Conservation (phyloP, 257 asterid species). For the Lithospermum erythrorhizon region DNA sequence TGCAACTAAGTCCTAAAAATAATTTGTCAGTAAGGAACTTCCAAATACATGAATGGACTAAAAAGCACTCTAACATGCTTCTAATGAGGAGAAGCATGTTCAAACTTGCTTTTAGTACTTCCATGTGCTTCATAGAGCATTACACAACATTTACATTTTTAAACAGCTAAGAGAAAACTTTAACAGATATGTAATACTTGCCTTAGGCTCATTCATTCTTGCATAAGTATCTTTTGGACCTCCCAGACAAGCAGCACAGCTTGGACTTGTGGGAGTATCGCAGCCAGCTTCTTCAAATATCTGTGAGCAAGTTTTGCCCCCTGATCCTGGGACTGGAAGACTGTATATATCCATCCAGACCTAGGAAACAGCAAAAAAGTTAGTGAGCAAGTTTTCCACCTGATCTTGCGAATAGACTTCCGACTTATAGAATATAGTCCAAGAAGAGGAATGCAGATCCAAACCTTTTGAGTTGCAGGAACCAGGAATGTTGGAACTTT, state of each 20-base stretch:
- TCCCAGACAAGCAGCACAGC: conserved; percentile 94
- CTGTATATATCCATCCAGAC: conserved; percentile 94
- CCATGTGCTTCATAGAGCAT: too few relatives aligned
- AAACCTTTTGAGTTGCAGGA: conserved; percentile 97
- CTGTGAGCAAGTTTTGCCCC: conserved; percentile 93
- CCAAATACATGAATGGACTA: too few relatives aligned
- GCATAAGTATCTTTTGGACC: conserved; percentile 96
- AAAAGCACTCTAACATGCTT: too few relatives aligned
- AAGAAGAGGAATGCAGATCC: background rate
- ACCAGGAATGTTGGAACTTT: conserved; percentile 96
- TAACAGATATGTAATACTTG: conserved; percentile 20
- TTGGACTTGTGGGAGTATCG: conserved; percentile 95
- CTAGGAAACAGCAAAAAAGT: conserved; percentile 22
- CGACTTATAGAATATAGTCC: background rate
- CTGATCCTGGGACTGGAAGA: conserved; percentile 86
- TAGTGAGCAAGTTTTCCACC: background rate
- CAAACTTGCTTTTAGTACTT: too few relatives aligned
- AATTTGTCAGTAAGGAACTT: too few relatives aligned
- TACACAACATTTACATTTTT: too few relatives aligned
- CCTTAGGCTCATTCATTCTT: conserved; percentile 90
- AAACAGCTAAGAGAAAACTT: background rate
- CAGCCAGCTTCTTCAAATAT: conserved; percentile 98
- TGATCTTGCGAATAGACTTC: background rate
- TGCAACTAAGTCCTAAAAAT: too few relatives aligned
- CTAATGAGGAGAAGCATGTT: too few relatives aligned